phyloP scores from a whole-genome alignment of 164 flowering plant genomes.

The Magnolia officinalis region DNA sequence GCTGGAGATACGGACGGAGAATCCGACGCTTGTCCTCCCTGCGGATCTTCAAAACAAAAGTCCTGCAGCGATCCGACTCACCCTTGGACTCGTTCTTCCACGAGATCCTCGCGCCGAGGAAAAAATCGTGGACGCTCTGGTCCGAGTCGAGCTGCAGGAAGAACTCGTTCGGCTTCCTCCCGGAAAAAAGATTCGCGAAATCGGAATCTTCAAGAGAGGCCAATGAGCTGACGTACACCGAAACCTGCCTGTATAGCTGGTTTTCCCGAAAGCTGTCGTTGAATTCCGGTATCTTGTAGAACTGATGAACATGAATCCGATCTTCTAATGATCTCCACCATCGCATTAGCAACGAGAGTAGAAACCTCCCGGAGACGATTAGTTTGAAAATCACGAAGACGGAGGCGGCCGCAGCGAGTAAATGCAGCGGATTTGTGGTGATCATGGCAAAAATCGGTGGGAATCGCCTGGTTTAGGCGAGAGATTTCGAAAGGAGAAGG shows the following conservation, averaged over 20 bases:
- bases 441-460: not conserved
- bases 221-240: conserved; percentile 50
- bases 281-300: conserved; percentile 56
- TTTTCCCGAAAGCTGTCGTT: conserved; percentile 55
- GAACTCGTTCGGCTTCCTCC: conserved; percentile 52
- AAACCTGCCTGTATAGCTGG: conserved; percentile 47
- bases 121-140: conserved; percentile 47
- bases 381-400: conserved; percentile 5
- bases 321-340: conserved; percentile 36
- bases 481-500: not conserved
- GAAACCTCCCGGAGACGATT: not conserved
- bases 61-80: conserved; percentile 3
- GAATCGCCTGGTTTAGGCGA: not conserved
- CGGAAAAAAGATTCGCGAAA: conserved; percentile 57
- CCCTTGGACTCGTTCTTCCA: conserved; percentile 41
- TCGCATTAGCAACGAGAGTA: conserved; percentile 13
- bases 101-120: conserved; percentile 48
- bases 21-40: conserved; percentile 53
- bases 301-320: conserved; percentile 41
- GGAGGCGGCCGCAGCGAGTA: not conserved
- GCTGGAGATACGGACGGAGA: conserved; percentile 71
- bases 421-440: not conserved
- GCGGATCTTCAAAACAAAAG: conserved; percentile 49
- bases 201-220: conserved; percentile 63
- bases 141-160: conserved; percentile 43